A percentile compares a stretch with the other conserved stretches of the same genome.
Conservation (phyloP, 169 alveolate genomes). For the Eimeria brunetti region DNA sequence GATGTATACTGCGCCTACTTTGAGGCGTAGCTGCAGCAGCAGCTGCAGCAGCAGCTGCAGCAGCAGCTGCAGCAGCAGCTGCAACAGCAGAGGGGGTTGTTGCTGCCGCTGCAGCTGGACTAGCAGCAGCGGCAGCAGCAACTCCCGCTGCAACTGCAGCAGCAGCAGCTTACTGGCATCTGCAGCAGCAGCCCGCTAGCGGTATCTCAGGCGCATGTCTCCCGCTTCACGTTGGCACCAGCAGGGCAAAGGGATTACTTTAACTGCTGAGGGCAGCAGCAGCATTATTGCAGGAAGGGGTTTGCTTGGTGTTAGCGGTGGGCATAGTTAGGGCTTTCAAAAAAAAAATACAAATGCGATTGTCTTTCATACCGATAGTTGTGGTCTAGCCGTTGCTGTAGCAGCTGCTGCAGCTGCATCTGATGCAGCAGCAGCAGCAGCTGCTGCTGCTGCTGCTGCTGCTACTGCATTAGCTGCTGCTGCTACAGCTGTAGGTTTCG, state of each 20-base stretch:
- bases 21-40: slow-evolving; percentile 11
- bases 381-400: background rate
- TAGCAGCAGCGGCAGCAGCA: no score
- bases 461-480: background rate
- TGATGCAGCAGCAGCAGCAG: slow-evolving; percentile 9
- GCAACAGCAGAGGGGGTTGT: background rate
- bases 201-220: background rate
- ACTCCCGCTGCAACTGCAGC: no score
- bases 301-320: background rate
- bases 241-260: background rate
- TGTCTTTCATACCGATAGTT: background rate
- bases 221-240: background rate
- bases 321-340: background rate
- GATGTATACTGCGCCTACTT: slow-evolving; percentile 23
- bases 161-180: background rate
- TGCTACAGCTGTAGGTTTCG: background rate
- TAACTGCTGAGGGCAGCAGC: background rate
- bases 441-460: background rate
- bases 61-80: background rate
- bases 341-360: background rate
- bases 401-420: background rate
- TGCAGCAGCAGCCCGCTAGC: background rate
- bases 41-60: slow-evolving; percentile 2
- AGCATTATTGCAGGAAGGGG: background rate
- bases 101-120: no score